Percentiles rank a stretch among this genome's conserved stretches.
Evolutionary conservation across 495 filamentous ascomycete genomes (phyloP).

Genomic region (Aspergillus sclerotiicarbonarius): DNA sequence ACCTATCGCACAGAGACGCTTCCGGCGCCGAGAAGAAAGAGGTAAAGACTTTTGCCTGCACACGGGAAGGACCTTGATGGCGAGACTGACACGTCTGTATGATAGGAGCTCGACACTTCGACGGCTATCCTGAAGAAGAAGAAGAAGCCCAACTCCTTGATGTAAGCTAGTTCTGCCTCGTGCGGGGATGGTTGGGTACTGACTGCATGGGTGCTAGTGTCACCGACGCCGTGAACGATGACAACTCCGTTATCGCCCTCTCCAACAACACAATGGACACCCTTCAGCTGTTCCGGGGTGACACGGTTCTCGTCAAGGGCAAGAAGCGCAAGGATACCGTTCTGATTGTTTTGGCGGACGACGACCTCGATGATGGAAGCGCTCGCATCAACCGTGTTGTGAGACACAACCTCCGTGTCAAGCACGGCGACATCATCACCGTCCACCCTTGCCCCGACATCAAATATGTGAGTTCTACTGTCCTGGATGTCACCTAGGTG

Average conservation of each 20-base stretch:
- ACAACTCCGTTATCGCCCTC: slow-evolving; percentile 98
- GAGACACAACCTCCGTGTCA: slow-evolving; percentile 95
- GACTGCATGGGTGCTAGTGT: slow-evolving; percentile 59
- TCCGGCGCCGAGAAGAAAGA: slow-evolving; percentile 87
- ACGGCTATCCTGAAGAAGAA: slow-evolving; percentile 99
- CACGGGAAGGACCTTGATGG: background rate
- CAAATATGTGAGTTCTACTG: slow-evolving; percentile 79
- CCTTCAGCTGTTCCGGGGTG: slow-evolving; percentile 94
- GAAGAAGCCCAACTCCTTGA: slow-evolving; percentile 99
- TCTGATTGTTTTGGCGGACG: slow-evolving; percentile 93
- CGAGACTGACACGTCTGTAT: slow-evolving; percentile 27
- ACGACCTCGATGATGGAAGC: slow-evolving; percentile 95
- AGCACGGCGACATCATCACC: slow-evolving; percentile 95
- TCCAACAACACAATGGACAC: slow-evolving; percentile 99
- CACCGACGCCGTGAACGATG: slow-evolving; percentile 96
- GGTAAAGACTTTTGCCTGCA: slow-evolving; percentile 47
- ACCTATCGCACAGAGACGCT: slow-evolving; percentile 64
- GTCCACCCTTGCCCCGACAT: slow-evolving; percentile 99
- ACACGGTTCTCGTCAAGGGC: slow-evolving; percentile 95
- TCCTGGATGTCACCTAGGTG: background rate
- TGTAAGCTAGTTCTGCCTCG: slow-evolving; percentile 56
- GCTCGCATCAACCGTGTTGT: slow-evolving; percentile 97
- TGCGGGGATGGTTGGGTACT: slow-evolving; percentile 25
- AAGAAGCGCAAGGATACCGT: slow-evolving; percentile 99
- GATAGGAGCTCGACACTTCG: slow-evolving; percentile 83